Percentiles rank a stretch among this genome's conserved stretches.
These are phyloP conservation scores for Lachancea fermentati DNA, from an alignment of 805 yeast species.

Conservation along the genomic window DNA sequence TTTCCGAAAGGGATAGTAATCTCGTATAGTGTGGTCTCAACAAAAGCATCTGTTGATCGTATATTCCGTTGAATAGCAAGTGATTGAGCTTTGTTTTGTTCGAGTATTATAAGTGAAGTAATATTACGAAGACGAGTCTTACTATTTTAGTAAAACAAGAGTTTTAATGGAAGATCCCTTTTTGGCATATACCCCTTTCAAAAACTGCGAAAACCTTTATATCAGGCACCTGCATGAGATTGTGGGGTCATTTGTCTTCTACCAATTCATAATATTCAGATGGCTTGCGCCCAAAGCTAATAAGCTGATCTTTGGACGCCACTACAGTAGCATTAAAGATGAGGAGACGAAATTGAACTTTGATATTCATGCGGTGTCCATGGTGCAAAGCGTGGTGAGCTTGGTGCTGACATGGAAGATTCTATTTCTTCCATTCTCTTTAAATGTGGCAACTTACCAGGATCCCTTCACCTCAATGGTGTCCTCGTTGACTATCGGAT, in stretches of 20 bases:
- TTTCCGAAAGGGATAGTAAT: neutral
- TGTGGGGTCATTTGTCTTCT: constrained; percentile 51
- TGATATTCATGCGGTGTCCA: constrained; percentile 86
- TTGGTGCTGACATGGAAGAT: constrained; percentile 57
- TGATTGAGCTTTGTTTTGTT: neutral
- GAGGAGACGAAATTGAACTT: constrained; percentile 58
- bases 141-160: no score
- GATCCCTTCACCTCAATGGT: constrained; percentile 75
- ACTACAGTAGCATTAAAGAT: constrained; percentile 44
- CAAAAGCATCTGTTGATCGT: neutral
- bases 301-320: constrained; percentile 42
- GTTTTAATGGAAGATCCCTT: constrained; percentile 23
- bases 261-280: constrained; percentile 44
- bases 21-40: neutral
- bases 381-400: constrained; percentile 74
- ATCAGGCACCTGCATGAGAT: constrained; percentile 74
- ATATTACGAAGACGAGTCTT: no score
- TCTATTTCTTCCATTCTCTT: constrained; percentile 43
- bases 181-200: constrained; percentile 25
- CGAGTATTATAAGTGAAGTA: neutral
- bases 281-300: constrained; percentile 47
- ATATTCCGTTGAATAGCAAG: neutral
- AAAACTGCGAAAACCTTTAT: constrained; percentile 38
- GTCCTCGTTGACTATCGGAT: constrained; percentile 69
- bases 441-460: constrained; percentile 58